Conservation (phyloP, 2,329 filamentous ascomycete genomes). For the Aspergillus jensenii region DNA sequence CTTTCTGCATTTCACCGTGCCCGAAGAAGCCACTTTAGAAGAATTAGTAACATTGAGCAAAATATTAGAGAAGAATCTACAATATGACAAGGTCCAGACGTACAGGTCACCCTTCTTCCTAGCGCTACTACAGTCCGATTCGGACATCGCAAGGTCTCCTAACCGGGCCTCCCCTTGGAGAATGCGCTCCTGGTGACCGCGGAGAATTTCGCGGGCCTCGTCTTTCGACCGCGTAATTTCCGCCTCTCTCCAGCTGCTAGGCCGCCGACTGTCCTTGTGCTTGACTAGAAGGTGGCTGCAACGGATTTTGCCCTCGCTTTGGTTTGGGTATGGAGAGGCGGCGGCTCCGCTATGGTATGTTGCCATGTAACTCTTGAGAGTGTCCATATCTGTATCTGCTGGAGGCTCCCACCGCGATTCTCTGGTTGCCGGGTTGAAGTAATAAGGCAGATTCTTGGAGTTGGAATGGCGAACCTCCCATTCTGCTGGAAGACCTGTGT, state of each 20-base stretch:
- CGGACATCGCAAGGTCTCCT: conserved; percentile 79
- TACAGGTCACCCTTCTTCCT: conserved; percentile 87
- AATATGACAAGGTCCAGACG: conserved; percentile 32
- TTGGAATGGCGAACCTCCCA: conserved; percentile 99
- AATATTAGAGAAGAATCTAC: not conserved
- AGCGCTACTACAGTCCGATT: conserved; percentile 95
- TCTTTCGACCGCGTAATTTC: conserved; percentile 87
- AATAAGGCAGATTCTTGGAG: conserved; percentile 98
- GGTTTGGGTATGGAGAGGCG: conserved; percentile 32
- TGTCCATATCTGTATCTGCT: conserved; percentile 80
- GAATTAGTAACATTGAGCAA: conserved; percentile 15
- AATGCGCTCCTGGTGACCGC: conserved; percentile 74
- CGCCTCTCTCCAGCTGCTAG: conserved; percentile 89
- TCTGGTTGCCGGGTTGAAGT: conserved; percentile 86
- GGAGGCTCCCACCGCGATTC: conserved; percentile 96
- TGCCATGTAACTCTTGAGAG: conserved; percentile 92
- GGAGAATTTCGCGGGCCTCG: conserved; percentile 77
- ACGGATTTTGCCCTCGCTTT: conserved; percentile 80
- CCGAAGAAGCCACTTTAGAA: conserved; percentile 77
- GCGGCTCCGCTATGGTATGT: conserved; percentile 68
- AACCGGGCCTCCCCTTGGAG: conserved; percentile 66
- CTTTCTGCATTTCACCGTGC: conserved; percentile 94
- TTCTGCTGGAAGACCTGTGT: conserved; percentile 76
- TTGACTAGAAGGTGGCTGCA: conserved; percentile 92
- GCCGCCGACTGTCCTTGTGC: conserved; percentile 82